Conservation (phyloP, 345 rosid genomes). For the Laguncularia racemosa region DNA sequence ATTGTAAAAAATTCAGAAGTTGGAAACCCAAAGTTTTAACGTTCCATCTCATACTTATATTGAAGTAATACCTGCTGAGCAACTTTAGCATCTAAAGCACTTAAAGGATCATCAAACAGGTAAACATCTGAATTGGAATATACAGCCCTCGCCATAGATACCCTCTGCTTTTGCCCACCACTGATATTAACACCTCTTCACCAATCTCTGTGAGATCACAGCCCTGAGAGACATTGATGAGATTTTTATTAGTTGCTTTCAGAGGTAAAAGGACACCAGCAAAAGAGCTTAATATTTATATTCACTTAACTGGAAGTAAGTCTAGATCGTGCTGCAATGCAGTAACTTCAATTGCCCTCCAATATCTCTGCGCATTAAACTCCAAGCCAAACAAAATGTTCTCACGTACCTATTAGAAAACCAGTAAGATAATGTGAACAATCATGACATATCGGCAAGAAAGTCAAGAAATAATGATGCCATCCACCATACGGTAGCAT, state of each 20-base stretch:
- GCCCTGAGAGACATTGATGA: conserved; percentile 32
- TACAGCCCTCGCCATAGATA: conserved; percentile 97
- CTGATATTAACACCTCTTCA: conserved; percentile 98
- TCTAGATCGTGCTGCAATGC: conserved; percentile 81
- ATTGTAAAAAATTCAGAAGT: too few species aligned
- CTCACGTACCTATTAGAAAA: conserved; percentile 58
- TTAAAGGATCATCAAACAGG: conserved; percentile 94
- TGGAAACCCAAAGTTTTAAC: background rate
- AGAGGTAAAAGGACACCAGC: too few species aligned
- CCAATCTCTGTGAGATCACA: conserved; percentile 94
- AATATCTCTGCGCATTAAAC: conserved; percentile 54
- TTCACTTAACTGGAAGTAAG: conserved; percentile 71
- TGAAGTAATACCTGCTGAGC: conserved; percentile 58
- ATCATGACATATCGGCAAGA: background rate
- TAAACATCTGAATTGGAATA: conserved; percentile 87
- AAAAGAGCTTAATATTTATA: background rate
- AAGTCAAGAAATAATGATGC: background rate
- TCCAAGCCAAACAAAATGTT: conserved; percentile 80
- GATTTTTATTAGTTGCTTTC: too few species aligned
- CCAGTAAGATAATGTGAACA: background rate
- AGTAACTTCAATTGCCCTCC: conserved; percentile 73
- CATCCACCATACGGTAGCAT: conserved; percentile 68
- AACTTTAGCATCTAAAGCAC: conserved; percentile 94
- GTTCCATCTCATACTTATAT: background rate
- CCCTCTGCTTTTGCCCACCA: conserved; percentile 99